Percentiles rank a stretch among this genome's conserved stretches.
phyloP scores from a whole-genome alignment of 768 basidiomycete genomes.

The Agaricus subrufescens region DNA sequence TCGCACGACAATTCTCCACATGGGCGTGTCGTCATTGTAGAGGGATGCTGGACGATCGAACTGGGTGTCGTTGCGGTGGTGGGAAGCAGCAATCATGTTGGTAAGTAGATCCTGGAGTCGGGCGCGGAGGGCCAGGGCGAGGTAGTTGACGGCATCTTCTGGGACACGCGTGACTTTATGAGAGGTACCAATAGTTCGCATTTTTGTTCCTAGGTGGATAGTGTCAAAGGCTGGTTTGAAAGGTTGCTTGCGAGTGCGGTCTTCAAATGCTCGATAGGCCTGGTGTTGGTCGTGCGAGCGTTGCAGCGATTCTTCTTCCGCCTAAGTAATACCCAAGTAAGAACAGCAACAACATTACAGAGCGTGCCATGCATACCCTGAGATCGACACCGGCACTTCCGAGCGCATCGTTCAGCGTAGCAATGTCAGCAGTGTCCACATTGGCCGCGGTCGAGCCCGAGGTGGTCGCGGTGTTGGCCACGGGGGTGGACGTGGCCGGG shows the following conservation, averaged over 20 bases:
- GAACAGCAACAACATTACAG: not conserved
- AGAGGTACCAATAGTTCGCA: constrained; percentile 61
- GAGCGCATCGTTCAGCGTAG: constrained; percentile 78
- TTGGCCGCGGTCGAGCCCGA: constrained; percentile 19
- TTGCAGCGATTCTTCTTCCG: constrained; percentile 81
- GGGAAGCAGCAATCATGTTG: constrained; percentile 62
- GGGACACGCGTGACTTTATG: constrained; percentile 66
- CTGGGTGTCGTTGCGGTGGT: constrained; percentile 66
- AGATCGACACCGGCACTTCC: constrained; percentile 87
- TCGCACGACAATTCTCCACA: constrained; percentile 81
- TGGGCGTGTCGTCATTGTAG: constrained; percentile 48
- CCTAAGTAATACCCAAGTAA: constrained; percentile 34
- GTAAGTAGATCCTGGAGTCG: constrained; percentile 68
- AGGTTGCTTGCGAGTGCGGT: constrained; percentile 77
- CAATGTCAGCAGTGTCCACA: constrained; percentile 66
- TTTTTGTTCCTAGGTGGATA: constrained; percentile 55
- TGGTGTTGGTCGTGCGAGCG: constrained; percentile 59
- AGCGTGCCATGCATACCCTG: constrained; percentile 40
- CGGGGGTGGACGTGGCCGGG: constrained; percentile 19
- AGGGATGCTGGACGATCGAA: constrained; percentile 63
- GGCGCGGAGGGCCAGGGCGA: constrained; percentile 73
- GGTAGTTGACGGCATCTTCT: constrained; percentile 70
- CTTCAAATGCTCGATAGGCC: constrained; percentile 64
- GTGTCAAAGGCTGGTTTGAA: constrained; percentile 65
- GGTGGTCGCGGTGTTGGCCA: constrained; percentile 17